phyloP scores from a whole-genome alignment of 2,329 filamentous ascomycete species.

The Seiridium cupressi region DNA sequence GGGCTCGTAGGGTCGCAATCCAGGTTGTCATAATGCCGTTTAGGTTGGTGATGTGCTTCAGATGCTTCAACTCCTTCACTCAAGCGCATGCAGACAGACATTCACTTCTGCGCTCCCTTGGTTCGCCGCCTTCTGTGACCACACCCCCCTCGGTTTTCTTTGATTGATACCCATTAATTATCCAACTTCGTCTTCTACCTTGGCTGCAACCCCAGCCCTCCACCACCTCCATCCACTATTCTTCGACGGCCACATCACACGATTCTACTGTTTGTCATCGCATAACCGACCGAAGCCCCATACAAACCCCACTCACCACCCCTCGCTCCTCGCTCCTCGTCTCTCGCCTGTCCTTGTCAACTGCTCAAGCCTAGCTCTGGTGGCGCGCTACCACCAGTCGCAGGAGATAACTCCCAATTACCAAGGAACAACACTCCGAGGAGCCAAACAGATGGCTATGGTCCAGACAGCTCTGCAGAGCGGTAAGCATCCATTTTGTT shows the following conservation, averaged over 20 bases:
- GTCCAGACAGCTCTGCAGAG: background rate
- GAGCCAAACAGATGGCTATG: slow-evolving; percentile 1
- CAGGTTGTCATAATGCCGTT: no score
- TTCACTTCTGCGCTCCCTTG: no score
- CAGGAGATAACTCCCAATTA: background rate
- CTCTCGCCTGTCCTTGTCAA: background rate
- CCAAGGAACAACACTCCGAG: background rate
- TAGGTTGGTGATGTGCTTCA: no score
- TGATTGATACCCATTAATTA: no score
- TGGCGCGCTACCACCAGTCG: background rate
- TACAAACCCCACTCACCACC: background rate
- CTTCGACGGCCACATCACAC: background rate
- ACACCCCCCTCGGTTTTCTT: no score
- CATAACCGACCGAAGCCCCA: background rate
- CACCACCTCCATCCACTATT: background rate
- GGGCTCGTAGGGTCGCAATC: no score
- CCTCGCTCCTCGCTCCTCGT: background rate
- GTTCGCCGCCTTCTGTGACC: no score
- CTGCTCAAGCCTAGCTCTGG: background rate
- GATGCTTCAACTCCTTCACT: no score
- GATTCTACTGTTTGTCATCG: background rate
- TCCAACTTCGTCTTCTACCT: no score
- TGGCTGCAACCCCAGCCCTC: background rate
- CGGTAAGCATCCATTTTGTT: background rate
- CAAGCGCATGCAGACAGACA: no score